phyloP scores from a whole-genome alignment of 2,329 filamentous ascomycete genomes.

The Leptographium procerum region DNA sequence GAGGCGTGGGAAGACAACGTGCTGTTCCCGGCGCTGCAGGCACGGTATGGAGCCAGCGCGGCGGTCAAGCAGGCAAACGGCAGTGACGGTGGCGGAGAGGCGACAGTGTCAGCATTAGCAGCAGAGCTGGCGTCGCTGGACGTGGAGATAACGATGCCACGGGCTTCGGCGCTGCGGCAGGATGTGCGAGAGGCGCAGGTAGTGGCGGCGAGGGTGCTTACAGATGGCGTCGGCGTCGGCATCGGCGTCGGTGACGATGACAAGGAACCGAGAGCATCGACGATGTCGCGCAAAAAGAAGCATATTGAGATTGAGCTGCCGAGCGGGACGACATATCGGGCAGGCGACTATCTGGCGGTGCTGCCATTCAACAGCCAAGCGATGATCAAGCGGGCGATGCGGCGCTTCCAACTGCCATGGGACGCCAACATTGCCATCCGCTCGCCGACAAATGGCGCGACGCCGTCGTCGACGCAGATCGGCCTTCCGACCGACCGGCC shows the following conservation, averaged over 20 bases:
- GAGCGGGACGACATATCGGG: slow-evolving; percentile 50
- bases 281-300: slow-evolving; percentile 33
- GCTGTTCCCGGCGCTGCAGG: slow-evolving; percentile 37
- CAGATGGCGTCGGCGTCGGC: background rate
- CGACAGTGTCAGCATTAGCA: slow-evolving; percentile 17
- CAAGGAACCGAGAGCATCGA: background rate
- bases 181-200: slow-evolving; percentile 53
- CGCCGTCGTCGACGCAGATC: slow-evolving; percentile 33
- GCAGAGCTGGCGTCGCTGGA: slow-evolving; percentile 18
- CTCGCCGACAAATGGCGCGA: slow-evolving; percentile 5
- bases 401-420: slow-evolving; percentile 55
- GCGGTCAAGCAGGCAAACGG: slow-evolving; percentile 1
- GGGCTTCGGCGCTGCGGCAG: slow-evolving; percentile 47
- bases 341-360: slow-evolving; percentile 67
- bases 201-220: slow-evolving; percentile 39
- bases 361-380: slow-evolving; percentile 57
- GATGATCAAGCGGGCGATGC: slow-evolving; percentile 51
- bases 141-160: slow-evolving; percentile 40
- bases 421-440: slow-evolving; percentile 53
- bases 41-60: slow-evolving; percentile 27
- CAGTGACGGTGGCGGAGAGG: slow-evolving; percentile 15
- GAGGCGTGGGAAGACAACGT: slow-evolving; percentile 54
- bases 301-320: slow-evolving; percentile 60
- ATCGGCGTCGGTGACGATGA: slow-evolving; percentile 17
- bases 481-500: slow-evolving; percentile 43